These are phyloP conservation scores for Nemania bipapillata DNA, from an alignment of 2,329 filamentous ascomycete genomes.

Conservation along the genomic window DNA sequence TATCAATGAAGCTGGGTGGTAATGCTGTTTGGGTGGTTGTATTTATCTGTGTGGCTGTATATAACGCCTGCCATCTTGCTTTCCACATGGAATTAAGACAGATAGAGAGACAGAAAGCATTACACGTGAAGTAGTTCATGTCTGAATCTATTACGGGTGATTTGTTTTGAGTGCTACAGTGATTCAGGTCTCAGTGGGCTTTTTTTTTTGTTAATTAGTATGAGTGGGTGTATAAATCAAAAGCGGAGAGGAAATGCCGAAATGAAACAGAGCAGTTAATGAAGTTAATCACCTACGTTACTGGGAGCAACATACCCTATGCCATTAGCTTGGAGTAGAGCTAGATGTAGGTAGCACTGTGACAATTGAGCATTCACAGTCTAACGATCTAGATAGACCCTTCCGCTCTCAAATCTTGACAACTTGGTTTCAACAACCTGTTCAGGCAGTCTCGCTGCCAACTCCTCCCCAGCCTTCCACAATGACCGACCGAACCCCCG, in stretches of 20 bases:
- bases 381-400: not conserved
- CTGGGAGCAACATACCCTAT: no score
- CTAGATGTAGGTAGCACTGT: not conserved
- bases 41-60: not conserved
- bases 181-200: not conserved
- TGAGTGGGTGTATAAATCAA: not conserved
- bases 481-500: not conserved
- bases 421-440: not conserved
- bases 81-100: not conserved
- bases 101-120: conserved; percentile 5
- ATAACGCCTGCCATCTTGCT: conserved; percentile 5
- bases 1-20: conserved; percentile 3
- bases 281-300: no score
- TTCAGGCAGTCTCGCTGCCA: not conserved
- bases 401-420: not conserved
- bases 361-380: not conserved
- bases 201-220: not conserved
- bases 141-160: not conserved
- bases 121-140: not conserved
- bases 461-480: not conserved
- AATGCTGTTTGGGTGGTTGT: conserved; percentile 13
- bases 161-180: not conserved
- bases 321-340: not conserved
- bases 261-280: no score
- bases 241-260: not conserved